Evolutionary conservation across 345 rosid genomes (phyloP).

Genomic region (Triadica sebifera): DNA sequence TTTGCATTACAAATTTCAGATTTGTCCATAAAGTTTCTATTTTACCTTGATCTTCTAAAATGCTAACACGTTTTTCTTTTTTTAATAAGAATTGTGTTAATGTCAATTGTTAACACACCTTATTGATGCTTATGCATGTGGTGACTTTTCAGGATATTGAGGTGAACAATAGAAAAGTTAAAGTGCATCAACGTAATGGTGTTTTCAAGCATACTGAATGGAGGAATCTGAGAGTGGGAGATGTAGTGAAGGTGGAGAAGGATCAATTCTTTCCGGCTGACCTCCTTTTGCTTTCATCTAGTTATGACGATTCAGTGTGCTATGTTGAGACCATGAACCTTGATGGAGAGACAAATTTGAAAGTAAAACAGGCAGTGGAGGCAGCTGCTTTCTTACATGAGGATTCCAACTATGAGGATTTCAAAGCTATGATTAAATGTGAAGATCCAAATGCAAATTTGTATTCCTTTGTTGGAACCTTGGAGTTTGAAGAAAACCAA

Average conservation of each 20-base stretch:
- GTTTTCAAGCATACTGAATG: conserved; percentile 52
- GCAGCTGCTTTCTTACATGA: conserved; percentile 58
- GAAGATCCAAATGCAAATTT: conserved; percentile 94
- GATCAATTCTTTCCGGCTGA: conserved; percentile 87
- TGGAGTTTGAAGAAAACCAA: conserved; percentile 57
- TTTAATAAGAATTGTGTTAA: background rate
- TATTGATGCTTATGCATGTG: background rate
- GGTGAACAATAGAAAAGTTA: conserved; percentile 75
- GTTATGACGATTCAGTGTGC: conserved; percentile 77
- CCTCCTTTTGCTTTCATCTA: conserved; percentile 72
- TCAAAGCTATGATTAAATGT: conserved; percentile 64
- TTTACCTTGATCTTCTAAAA: background rate
- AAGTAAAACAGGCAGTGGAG: conserved; percentile 76
- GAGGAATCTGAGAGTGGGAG: conserved; percentile 77
- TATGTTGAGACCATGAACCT: conserved; percentile 97
- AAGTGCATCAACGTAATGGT: conserved; percentile 56
- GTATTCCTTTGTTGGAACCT: conserved; percentile 72
- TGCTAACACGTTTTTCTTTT: background rate
- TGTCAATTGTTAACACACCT: background rate
- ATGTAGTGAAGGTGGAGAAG: conserved; percentile 78
- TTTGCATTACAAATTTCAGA: background rate
- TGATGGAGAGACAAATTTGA: conserved; percentile 92
- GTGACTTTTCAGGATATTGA: conserved; percentile 60
- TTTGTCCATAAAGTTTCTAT: background rate
- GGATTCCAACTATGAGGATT: conserved; percentile 56